These are phyloP conservation scores for Hypoxylon sp. DNA, from an alignment of 2,329 filamentous ascomycete genomes.

Conservation along the genomic window DNA sequence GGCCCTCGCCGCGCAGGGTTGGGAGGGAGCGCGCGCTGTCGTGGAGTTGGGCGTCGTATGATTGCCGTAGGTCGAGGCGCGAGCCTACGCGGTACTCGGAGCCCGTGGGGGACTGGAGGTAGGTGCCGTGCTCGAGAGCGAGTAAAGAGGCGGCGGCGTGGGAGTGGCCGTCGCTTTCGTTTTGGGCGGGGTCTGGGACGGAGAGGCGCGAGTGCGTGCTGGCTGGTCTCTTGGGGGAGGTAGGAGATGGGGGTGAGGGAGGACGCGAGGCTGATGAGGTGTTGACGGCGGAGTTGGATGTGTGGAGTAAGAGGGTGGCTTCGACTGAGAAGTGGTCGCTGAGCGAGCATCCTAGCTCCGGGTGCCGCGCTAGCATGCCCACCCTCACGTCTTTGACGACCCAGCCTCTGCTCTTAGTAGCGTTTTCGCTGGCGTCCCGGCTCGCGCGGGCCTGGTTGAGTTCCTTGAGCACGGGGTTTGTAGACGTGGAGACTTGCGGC, in stretches of 20 bases:
- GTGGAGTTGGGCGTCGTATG: slow-evolving; percentile 54
- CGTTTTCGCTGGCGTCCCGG: slow-evolving; percentile 47
- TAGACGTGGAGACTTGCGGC: slow-evolving; percentile 56
- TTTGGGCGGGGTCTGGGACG: slow-evolving; percentile 28
- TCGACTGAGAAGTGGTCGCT: slow-evolving; percentile 97
- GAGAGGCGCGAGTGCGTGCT: slow-evolving; percentile 33
- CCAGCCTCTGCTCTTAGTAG: slow-evolving; percentile 65
- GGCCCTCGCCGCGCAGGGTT: slow-evolving; percentile 47
- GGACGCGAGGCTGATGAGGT: slow-evolving; percentile 23
- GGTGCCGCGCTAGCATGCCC: slow-evolving; percentile 85
- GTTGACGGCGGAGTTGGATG: slow-evolving; percentile 41
- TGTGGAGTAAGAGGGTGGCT: slow-evolving; percentile 74
- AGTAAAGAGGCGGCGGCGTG: slow-evolving; percentile 44
- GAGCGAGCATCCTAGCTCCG: slow-evolving; percentile 83
- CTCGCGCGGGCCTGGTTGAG: slow-evolving; percentile 34
- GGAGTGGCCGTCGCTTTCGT: slow-evolving; percentile 26
- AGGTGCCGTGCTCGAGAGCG: slow-evolving; percentile 55
- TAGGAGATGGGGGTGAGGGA: slow-evolving; percentile 28
- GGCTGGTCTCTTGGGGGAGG: slow-evolving; percentile 1
- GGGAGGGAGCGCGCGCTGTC: slow-evolving; percentile 27
- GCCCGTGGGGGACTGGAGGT: slow-evolving; percentile 56
- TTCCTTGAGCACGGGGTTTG: slow-evolving; percentile 35
- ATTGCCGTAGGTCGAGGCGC: slow-evolving; percentile 40
- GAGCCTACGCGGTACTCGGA: slow-evolving; percentile 48
- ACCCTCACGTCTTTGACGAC: slow-evolving; percentile 78